Percentiles rank a stretch among this genome's conserved stretches.
phyloP scores from a whole-genome alignment of 2,329 filamentous ascomycete species.

The Hymenoscyphus infarciens region DNA sequence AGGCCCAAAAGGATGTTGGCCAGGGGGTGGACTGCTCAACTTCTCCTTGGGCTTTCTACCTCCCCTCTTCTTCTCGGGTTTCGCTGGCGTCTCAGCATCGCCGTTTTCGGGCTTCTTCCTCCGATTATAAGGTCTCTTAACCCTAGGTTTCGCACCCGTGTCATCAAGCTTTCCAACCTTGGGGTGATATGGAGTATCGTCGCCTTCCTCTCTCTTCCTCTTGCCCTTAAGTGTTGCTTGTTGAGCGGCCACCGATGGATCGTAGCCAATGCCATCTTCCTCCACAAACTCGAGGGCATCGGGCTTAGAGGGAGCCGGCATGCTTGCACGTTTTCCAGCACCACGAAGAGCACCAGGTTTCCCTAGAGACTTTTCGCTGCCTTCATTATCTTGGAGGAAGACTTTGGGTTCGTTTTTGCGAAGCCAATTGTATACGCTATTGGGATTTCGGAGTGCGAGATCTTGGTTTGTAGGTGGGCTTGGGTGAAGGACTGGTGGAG shows the following conservation, averaged over 20 bases:
- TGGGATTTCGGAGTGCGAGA: slow-evolving; percentile 68
- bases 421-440: slow-evolving; percentile 95
- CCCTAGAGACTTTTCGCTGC: slow-evolving; percentile 42
- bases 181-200: slow-evolving; percentile 53
- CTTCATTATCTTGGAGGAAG: slow-evolving; percentile 61
- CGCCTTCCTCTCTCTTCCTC: slow-evolving; percentile 48
- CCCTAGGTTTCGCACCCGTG: slow-evolving; percentile 25
- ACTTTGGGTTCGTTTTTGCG: slow-evolving; percentile 79
- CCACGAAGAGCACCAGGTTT: slow-evolving; percentile 36
- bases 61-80: slow-evolving; percentile 34
- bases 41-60: slow-evolving; percentile 53
- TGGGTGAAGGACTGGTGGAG: slow-evolving; percentile 31
- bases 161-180: slow-evolving; percentile 44
- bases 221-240: slow-evolving; percentile 35
- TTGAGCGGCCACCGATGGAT: slow-evolving; percentile 27
- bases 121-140: slow-evolving; percentile 25
- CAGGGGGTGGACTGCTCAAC: slow-evolving; percentile 40
- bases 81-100: slow-evolving; percentile 9
- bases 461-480: slow-evolving; percentile 42
- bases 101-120: slow-evolving; percentile 29
- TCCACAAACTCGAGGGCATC: slow-evolving; percentile 37
- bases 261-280: slow-evolving; percentile 37
- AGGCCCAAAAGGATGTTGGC: slow-evolving; percentile 14
- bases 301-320: slow-evolving; percentile 33
- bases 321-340: slow-evolving; percentile 35